Evolutionary conservation across 768 basidiomycete genomes (phyloP).

Genomic region (Lactarius akahatsu): DNA sequence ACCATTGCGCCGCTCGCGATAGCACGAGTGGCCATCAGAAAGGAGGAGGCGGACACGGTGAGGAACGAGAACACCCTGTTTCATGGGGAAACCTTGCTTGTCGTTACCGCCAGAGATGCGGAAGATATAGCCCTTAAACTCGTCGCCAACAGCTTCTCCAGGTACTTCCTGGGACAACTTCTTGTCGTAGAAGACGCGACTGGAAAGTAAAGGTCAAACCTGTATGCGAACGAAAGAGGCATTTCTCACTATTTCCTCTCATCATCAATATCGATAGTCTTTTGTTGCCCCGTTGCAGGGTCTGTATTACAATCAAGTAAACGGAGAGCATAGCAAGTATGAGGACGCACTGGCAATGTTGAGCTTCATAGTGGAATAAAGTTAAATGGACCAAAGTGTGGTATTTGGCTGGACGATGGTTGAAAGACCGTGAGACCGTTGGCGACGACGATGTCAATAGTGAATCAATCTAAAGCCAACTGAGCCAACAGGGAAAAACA

Average conservation of each 20-base stretch:
- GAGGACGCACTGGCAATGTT: slow-evolving; percentile 86
- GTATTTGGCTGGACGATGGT: slow-evolving; percentile 34
- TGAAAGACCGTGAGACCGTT: slow-evolving; percentile 41
- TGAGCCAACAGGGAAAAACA: slow-evolving; percentile 42
- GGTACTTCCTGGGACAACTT: slow-evolving; percentile 94
- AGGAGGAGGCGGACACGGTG: slow-evolving; percentile 93
- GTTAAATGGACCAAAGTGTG: slow-evolving; percentile 1
- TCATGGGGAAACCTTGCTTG: slow-evolving; percentile 99
- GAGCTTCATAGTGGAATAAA: slow-evolving; percentile 77
- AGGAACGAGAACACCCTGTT: slow-evolving; percentile 96
- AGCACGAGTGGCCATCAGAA: slow-evolving; percentile 96
- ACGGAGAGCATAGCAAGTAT: not conserved
- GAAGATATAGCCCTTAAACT: slow-evolving; percentile 96
- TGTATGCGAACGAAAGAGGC: slow-evolving; percentile 9
- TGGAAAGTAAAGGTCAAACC: slow-evolving; percentile 35
- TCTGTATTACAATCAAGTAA: slow-evolving; percentile 44
- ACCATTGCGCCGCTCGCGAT: slow-evolving; percentile 85
- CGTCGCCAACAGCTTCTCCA: slow-evolving; percentile 87
- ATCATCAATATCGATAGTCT: slow-evolving; percentile 91
- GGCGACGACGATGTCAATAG: slow-evolving; percentile 44
- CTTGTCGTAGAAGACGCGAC: slow-evolving; percentile 97
- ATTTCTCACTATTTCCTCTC: slow-evolving; percentile 73
- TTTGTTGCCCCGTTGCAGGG: slow-evolving; percentile 97
- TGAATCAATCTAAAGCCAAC: slow-evolving; percentile 31
- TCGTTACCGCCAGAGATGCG: slow-evolving; percentile 98